Conservation (phyloP, 345 rosid genomes). For the Acer saccharum region DNA sequence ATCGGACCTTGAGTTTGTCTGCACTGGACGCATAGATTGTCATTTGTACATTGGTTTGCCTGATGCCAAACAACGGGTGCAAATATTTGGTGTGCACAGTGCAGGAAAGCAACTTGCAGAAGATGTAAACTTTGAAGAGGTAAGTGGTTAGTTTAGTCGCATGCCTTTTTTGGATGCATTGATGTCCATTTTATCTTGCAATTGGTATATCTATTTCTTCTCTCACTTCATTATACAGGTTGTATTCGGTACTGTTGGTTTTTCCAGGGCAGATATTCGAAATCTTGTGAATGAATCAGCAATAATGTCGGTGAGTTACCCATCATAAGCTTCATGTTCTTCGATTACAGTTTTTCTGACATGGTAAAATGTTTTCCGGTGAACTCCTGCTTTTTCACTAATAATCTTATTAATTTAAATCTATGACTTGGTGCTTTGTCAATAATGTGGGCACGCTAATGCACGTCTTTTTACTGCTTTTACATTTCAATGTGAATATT, state of each 20-base stretch:
- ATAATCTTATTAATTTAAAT: neutral
- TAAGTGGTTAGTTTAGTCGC: conserved; percentile 17
- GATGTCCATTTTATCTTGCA: neutral
- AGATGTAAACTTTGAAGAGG: conserved; percentile 86
- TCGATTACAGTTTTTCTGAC: neutral
- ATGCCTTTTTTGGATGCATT: neutral
- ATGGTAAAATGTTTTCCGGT: neutral
- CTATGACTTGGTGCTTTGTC: neutral
- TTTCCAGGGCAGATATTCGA: conserved; percentile 94
- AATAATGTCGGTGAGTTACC: conserved; percentile 88
- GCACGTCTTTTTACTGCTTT: neutral
- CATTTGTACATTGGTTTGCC: conserved; percentile 94
- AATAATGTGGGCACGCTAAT: neutral
- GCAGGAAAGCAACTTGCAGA: conserved; percentile 80
- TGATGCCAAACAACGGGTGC: conserved; percentile 86
- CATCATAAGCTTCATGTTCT: conserved; percentile 3
- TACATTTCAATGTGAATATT: neutral
- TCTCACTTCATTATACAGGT: conserved; percentile 49
- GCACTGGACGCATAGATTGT: conserved; percentile 91
- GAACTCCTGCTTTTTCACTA: neutral
- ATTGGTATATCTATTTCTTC: conserved; percentile 7
- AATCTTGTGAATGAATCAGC: conserved; percentile 98
- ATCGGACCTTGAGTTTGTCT: conserved; percentile 91
- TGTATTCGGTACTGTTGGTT: conserved; percentile 93
- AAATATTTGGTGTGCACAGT: conserved; percentile 90